These are phyloP conservation scores for Xylaria sp. DNA, from an alignment of 2,329 filamentous ascomycete species.

Conservation along the genomic window DNA sequence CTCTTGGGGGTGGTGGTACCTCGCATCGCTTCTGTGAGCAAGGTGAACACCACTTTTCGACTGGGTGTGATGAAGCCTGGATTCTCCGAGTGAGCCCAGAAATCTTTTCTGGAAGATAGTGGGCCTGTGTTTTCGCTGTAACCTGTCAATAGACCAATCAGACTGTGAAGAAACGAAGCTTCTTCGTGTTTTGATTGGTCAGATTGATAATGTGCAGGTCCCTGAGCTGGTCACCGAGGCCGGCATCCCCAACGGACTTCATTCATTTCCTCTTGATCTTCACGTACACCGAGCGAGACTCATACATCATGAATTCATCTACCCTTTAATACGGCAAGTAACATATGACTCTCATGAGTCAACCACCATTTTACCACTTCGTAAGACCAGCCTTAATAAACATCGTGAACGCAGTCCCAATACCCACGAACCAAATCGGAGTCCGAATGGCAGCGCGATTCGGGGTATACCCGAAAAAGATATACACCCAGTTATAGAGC, in stretches of 20 bases:
- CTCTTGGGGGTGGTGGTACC: constrained; percentile 2
- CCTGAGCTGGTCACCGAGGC: too few species aligned
- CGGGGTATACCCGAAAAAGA: constrained; percentile 27
- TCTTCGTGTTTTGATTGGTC: neutral
- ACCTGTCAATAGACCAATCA: neutral
- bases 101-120: neutral
- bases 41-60: neutral
- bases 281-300: too few species aligned
- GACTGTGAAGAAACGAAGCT: neutral
- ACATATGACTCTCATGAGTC: neutral
- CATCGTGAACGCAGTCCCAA: constrained; percentile 18
- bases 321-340: too few species aligned
- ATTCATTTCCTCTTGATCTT: too few species aligned
- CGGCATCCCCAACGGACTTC: too few species aligned
- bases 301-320: too few species aligned
- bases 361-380: neutral
- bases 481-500: constrained; percentile 28
- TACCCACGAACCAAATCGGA: constrained; percentile 22
- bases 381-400: constrained; percentile 27
- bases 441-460: constrained; percentile 21
- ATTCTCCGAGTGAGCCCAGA: neutral
- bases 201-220: too few species aligned
- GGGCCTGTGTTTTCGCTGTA: neutral
- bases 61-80: neutral
- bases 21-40: constrained; percentile 2